A percentile compares a stretch with the other conserved stretches of the same genome.
Evolutionary conservation across 306 rosid species (phyloP).

Genomic region (Dalbergia cultrata): DNA sequence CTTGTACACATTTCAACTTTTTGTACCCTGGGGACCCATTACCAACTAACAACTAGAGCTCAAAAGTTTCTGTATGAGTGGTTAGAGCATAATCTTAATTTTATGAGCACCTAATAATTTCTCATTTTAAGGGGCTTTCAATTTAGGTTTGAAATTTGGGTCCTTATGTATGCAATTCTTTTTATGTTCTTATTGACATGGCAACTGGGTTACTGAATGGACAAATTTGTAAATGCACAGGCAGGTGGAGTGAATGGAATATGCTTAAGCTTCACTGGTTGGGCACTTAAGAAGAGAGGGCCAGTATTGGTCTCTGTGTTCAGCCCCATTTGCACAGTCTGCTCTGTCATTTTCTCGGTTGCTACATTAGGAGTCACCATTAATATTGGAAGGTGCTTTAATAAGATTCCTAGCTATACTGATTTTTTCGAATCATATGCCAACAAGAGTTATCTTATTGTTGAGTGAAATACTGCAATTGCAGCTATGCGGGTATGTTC

Average conservation of each 20-base stretch:
- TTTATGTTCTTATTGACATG: background rate
- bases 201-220: background rate
- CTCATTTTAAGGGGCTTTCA: background rate
- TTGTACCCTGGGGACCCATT: too few relatives aligned
- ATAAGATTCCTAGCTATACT: slow-evolving; percentile 18
- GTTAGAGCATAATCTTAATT: too few relatives aligned
- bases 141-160: background rate
- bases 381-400: slow-evolving; percentile 71
- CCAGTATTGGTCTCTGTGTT: slow-evolving; percentile 85
- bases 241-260: slow-evolving; percentile 69
- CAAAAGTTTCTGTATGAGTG: too few relatives aligned
- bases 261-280: slow-evolving; percentile 71
- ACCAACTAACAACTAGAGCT: too few relatives aligned
- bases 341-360: slow-evolving; percentile 76
- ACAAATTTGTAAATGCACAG: slow-evolving; percentile 47
- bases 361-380: slow-evolving; percentile 61
- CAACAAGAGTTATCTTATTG: background rate
- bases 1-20: too few relatives aligned
- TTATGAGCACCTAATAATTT: too few relatives aligned
- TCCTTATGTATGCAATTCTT: background rate
- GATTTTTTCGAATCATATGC: background rate
- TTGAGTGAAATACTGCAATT: background rate
- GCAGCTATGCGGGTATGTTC: slow-evolving; percentile 83
- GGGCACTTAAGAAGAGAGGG: slow-evolving; percentile 95
- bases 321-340: slow-evolving; percentile 76